Evolutionary conservation across 2,329 filamentous ascomycete genomes (phyloP), one percentile per base, ranked within the genome.

Genomic region (Triangularia setosa): DNA sequence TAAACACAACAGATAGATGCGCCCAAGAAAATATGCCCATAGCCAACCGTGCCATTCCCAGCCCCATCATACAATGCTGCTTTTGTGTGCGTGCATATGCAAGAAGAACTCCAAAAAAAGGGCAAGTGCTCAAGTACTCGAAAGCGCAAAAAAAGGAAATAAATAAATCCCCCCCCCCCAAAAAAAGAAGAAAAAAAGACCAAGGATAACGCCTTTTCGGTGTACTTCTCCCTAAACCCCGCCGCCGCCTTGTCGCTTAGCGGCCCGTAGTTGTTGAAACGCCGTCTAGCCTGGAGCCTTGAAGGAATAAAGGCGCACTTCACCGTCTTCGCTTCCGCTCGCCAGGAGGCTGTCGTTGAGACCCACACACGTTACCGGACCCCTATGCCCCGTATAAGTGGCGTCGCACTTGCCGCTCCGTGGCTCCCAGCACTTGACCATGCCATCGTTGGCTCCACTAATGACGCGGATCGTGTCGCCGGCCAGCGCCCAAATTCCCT

Each of bases 361-460:
- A 1, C 91, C 93, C 44, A 98, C 90, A 74, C 94, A 98, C 2
- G 93, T 98, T 2, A 98, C 93, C 0, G 95, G 93, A 0, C 92
- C 94, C 1, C 89, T 86, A 76, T 98, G 95, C 0, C 93, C 93
- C 2, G 92, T 93, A 73, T 97, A 94, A 2, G 93, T 98, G 58
- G 93, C 84, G 75, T 98, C 93, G 76, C 93, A 97, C 73, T 91
- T 92, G 27, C 95, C 95, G 1, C 91, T 93, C 64, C 93, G 83
- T 16, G 94, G 91, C 77, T 98, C 94, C 95, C 95, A 99, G 30
- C 85, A 87, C 80, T 98, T 98, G 72, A 97, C 91, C 87, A 94
- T 96, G 52, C 92, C 89, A 77, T 99, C 95, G 75, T 98, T 93
- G 11, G 92, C 91, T 0, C 93, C 94, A 18, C 90, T 92, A 14